Conservation (phyloP, 305 asterid species). For the Fraxinus latifolia region DNA sequence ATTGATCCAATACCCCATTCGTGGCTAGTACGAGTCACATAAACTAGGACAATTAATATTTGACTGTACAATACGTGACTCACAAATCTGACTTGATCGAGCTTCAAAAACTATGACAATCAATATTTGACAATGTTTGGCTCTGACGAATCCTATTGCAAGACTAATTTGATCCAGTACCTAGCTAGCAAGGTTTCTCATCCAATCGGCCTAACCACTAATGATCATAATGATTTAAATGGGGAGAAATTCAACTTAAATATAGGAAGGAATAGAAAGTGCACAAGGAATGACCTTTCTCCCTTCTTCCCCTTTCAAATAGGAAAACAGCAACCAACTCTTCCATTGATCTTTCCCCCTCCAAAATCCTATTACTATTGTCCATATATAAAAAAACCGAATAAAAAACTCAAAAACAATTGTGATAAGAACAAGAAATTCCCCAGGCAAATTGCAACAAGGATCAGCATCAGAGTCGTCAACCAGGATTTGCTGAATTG, state of each 20-base stretch:
- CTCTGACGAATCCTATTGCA: neutral
- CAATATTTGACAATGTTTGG: neutral
- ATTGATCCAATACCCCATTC: no score
- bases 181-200: neutral
- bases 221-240: neutral
- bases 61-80: no score
- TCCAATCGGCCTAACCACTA: neutral
- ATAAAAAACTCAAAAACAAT: neutral
- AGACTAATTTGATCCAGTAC: neutral
- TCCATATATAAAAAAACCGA: neutral
- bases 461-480: neutral
- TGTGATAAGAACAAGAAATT: neutral
- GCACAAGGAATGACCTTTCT: neutral
- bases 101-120: neutral
- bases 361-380: neutral
- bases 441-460: neutral
- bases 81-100: neutral
- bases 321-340: neutral
- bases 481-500: neutral
- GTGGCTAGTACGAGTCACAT: no score
- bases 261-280: neutral
- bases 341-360: neutral
- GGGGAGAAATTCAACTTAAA: neutral
- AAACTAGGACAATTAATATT: no score
- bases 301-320: neutral